These are phyloP conservation scores for Klebsormidium nitens DNA, from an alignment of 139 green algal genomes.

Conservation along the genomic window DNA sequence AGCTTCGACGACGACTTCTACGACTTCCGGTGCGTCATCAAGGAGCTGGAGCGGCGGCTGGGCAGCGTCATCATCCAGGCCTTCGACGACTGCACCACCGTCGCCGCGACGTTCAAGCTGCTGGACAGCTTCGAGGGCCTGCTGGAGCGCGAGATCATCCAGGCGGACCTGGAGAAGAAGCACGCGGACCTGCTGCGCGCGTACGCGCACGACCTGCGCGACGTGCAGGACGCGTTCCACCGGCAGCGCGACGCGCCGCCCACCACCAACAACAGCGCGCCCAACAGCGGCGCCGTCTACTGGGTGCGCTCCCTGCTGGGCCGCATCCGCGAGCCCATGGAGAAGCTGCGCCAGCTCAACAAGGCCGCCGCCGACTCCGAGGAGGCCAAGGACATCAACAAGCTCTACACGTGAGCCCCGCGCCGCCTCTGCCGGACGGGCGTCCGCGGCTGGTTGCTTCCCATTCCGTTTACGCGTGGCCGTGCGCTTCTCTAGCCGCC, in stretches of 20 bases:
- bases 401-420: constrained; percentile 47
- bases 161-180: constrained; percentile 65
- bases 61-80: constrained; percentile 73
- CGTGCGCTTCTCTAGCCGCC: too few relatives aligned
- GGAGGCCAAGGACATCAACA: constrained; percentile 53
- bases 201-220: constrained; percentile 58
- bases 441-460: too few relatives aligned
- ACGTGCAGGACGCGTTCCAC: constrained; percentile 64
- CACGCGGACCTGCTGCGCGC: constrained; percentile 53
- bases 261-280: constrained; percentile 52
- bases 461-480: too few relatives aligned
- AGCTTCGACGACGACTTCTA: constrained; percentile 72
- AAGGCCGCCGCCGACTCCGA: constrained; percentile 53
- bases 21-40: constrained; percentile 32
- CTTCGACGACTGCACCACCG: constrained; percentile 53
- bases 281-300: constrained; percentile 58
- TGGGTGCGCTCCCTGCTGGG: constrained; percentile 75
- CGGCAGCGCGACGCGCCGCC: constrained; percentile 42
- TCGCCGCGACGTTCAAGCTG: constrained; percentile 80
- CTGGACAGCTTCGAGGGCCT: constrained; percentile 82
- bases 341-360: constrained; percentile 52
- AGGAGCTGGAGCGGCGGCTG: constrained; percentile 78
- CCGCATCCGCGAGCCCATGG: constrained; percentile 74
- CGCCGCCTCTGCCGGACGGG: too few relatives aligned
- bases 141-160: constrained; percentile 76